phyloP scores from a whole-genome alignment of 192 early-diverging fungal genomes.

The Coemansia sp. region DNA sequence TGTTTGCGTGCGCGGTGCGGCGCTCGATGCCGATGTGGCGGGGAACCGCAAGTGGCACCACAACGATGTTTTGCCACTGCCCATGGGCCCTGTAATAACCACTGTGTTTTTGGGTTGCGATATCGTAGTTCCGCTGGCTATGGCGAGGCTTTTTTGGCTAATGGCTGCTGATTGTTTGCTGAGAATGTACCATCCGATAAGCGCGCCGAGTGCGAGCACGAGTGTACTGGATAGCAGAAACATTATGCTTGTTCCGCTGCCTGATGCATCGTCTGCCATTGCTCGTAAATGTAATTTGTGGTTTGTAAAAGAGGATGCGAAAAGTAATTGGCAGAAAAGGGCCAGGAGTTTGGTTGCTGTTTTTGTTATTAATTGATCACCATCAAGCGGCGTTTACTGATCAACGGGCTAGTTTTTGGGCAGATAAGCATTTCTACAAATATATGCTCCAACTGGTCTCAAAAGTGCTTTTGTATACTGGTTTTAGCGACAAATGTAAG shows the following conservation, averaged over 20 bases:
- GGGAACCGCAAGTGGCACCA: constrained; percentile 44
- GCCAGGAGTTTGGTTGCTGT: neutral
- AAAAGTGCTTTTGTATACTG: too few relatives aligned
- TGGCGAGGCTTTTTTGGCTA: constrained; percentile 28
- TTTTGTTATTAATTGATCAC: neutral
- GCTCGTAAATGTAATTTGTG: neutral
- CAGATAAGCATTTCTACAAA: too few relatives aligned
- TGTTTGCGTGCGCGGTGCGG: constrained; percentile 32
- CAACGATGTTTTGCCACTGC: constrained; percentile 42
- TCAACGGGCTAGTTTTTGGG: too few relatives aligned
- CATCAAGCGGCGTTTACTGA: neutral
- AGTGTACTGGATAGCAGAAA: neutral
- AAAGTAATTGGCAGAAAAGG: neutral
- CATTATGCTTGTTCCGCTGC: constrained; percentile 1
- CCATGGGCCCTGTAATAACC: constrained; percentile 35
- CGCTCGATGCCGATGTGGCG: neutral
- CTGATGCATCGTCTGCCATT: neutral
- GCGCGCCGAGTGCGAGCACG: neutral
- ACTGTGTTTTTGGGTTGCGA: constrained; percentile 21
- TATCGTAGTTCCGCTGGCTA: constrained; percentile 26
- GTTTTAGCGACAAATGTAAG: too few relatives aligned
- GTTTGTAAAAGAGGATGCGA: neutral
- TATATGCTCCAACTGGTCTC: too few relatives aligned
- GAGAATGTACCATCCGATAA: constrained; percentile 30
- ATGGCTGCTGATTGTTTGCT: constrained; percentile 43